phyloP scores from a whole-genome alignment of 768 basidiomycete genomes.

The Suillus clintonianus region DNA sequence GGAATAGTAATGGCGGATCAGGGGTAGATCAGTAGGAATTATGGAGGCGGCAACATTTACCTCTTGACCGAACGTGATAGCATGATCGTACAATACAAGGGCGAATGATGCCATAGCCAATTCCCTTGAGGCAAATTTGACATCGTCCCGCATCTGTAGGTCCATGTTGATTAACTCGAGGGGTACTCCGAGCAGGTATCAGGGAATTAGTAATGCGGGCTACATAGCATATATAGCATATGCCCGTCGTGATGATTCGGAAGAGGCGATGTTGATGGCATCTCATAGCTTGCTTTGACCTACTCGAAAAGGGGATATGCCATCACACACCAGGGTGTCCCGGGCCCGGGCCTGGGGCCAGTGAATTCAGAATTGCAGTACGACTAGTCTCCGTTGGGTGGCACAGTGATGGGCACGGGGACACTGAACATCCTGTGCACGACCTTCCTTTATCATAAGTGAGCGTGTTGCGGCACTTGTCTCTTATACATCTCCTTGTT shows the following conservation, averaged over 20 bases:
- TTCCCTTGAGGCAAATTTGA: background rate
- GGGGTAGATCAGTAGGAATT: background rate
- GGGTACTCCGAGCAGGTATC: background rate
- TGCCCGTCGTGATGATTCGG: background rate
- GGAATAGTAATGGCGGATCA: background rate
- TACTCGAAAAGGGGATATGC: background rate
- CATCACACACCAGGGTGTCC: no score
- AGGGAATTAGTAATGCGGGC: background rate
- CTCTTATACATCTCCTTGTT: no score
- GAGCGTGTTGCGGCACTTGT: no score
- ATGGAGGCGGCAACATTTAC: conserved; percentile 16
- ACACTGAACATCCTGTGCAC: no score
- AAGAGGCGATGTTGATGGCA: background rate
- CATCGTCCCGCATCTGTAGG: background rate
- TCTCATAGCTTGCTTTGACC: background rate
- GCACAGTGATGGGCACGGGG: no score
- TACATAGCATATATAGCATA: no score
- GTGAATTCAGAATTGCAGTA: no score
- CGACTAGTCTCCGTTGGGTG: no score
- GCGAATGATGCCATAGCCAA: conserved; percentile 1
- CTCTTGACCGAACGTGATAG: conserved; percentile 43
- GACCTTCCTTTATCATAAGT: no score
- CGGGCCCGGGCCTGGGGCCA: no score
- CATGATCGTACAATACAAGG: conserved; percentile 9
- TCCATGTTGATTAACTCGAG: background rate